Evolutionary conservation across 2,329 filamentous ascomycete genomes (phyloP), one percentile per base, ranked within the genome.

Genomic region (Parascedosporium putredinis): DNA sequence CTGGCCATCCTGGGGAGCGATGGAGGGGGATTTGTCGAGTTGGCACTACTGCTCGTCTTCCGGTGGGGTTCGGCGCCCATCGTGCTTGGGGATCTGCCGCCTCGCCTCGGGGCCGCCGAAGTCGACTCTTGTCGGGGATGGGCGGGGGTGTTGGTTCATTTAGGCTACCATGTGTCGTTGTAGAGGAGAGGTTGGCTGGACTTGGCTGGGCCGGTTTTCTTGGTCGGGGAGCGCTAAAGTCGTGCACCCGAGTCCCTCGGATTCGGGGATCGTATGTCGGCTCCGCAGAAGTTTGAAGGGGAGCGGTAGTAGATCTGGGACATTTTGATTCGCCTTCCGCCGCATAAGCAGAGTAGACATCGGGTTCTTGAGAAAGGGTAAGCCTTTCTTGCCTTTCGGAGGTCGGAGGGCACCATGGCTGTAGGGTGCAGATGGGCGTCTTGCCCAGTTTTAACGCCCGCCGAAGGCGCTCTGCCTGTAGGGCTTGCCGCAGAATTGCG

Each of bases 261-360:
- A 85, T 85, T 8, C 78, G 72, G 16, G 80, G 80, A 56, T 84
- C 80, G 56, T 83, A 81, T 18, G 64, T 62, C 4, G 71, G 69
- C 55, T 74, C 73, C 12, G 71, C 68, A 0, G 61, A 56, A 20
- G 65, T 63, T 43, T 65, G 56, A 24, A 72, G 56, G 73, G 67
- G 20, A 73, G 56, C 1, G 70, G 65, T 1, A 60, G 58, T 2
- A 72, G 51, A 42, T 76, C 73, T 1, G 70, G 65, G 1, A 65
- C 62, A 47, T 68, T 69, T 50, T 79, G 75, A 14, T 68, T 74
- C 10, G 72, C 72, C 56, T 75, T 79, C 49, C 78, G 71, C 52
- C 79, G 71, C 67, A 75, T 67, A 47, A 83, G 66, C 20, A 82
- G 61, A 1, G 74, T 76, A 2, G 79, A 77, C 69, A 80, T 75